Base-by-base conservation (phyloP, 129 eudicot species). In the Mikania micrantha region DNA sequence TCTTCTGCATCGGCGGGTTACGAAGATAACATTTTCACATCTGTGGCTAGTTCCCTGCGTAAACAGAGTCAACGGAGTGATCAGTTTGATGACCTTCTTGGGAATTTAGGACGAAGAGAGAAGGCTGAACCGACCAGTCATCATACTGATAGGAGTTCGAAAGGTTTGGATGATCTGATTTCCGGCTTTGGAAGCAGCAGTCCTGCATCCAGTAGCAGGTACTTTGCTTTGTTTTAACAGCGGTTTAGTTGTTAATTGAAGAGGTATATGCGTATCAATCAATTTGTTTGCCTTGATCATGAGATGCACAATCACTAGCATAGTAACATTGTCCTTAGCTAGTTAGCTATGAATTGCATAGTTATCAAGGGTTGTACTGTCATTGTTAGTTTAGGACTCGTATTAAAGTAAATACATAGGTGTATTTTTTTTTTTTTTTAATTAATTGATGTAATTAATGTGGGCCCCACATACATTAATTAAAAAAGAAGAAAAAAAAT, bases 131-230 rank as follows among this genome's bases (percentile, higher is more conserved):
- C 71, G 28, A 69, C 1, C 19, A 52, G 47, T 38, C 28, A 52
- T 29, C 34, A 39, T 20, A 39, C 64, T 68, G 64, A 24, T 25
- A 48, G 48, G 64, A 59, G 75, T 69, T 50, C 42, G 0, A 41
- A 52, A 28, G 76, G 60, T 52, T 62, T 77, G 27, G 76, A 77
- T 49, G 81, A 70, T 22, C 63, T 77, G 60, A 28, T 77, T 6
- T 67, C 76, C 50, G 99, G 96, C 15, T 86, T 93, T 74, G 95
- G 96, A 53, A 79, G 86, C 25, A 50, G 75, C 63, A 75, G 86
- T 66, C 58, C 92, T 25, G 74, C 80, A 25, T 69, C 65, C 8
- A 73, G 50, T 68, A 83, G 45, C 86, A 88, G 99, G 98, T 93
- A 84, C 13, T 48, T 29, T 50, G 35, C 11, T 17, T n/a, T 40